These are phyloP conservation scores for Geosmithia morbida DNA, from an alignment of 2,329 filamentous ascomycete species.

Conservation along the genomic window DNA sequence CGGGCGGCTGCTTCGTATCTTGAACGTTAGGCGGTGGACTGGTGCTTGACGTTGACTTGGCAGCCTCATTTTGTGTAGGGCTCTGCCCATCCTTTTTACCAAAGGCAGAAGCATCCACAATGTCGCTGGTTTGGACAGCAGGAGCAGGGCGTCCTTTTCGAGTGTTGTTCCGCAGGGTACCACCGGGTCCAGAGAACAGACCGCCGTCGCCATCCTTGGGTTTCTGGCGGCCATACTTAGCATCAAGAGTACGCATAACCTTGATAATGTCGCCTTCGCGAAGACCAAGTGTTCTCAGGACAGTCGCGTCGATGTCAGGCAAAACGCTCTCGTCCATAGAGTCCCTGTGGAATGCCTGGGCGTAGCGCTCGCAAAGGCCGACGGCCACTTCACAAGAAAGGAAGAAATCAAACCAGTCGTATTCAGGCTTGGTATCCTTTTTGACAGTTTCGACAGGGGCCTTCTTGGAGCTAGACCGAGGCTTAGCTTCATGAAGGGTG, in stretches of 20 bases:
- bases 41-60: constrained; percentile 7
- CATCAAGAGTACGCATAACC: constrained; percentile 79
- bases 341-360: constrained; percentile 75
- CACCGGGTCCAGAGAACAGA: constrained; percentile 87
- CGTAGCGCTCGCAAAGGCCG: constrained; percentile 87
- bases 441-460: constrained; percentile 38
- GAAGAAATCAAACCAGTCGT: constrained; percentile 99
- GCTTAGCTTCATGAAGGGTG: constrained; percentile 89
- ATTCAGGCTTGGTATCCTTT: constrained; percentile 51
- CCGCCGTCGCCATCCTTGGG: constrained; percentile 50
- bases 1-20: constrained; percentile 6
- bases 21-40: constrained; percentile 12
- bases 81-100: constrained; percentile 35
- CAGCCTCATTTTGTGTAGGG: constrained; percentile 8
- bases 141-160: constrained; percentile 81
- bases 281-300: constrained; percentile 77
- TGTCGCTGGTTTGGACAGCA: constrained; percentile 70
- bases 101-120: constrained; percentile 79
- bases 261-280: constrained; percentile 95
- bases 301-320: constrained; percentile 72
- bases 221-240: constrained; percentile 53
- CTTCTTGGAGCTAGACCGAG: constrained; percentile 68
- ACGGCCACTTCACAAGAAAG: constrained; percentile 81
- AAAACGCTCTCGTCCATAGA: constrained; percentile 93
- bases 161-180: constrained; percentile 83